These are phyloP conservation scores for Aspergillus hortae DNA, from an alignment of 2,329 filamentous ascomycete species.

Conservation along the genomic window DNA sequence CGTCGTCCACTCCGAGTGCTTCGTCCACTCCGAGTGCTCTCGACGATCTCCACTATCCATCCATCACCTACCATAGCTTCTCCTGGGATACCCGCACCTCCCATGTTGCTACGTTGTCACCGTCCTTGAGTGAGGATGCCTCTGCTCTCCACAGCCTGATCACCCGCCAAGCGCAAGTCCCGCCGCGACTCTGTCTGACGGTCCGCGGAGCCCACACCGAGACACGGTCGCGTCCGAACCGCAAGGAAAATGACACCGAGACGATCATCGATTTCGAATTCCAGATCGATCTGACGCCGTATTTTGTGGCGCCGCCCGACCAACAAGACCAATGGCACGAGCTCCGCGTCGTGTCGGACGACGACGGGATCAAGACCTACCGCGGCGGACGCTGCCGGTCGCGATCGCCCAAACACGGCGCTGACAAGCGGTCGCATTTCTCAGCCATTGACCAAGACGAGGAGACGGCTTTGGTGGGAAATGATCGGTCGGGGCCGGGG, in stretches of 20 bases:
- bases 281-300: conserved; percentile 20
- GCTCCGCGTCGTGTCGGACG: conserved; percentile 19
- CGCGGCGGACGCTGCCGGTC: conserved; percentile 18
- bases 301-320: conserved; percentile 16
- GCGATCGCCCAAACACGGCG: too few species aligned
- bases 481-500: conserved; percentile 6
- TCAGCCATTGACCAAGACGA: background rate
- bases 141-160: conserved; percentile 44
- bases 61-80: conserved; percentile 6
- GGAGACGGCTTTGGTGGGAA: background rate
- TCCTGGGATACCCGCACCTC: background rate
- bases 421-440: too few species aligned
- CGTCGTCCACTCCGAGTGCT: background rate
- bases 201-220: conserved; percentile 54
- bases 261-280: conserved; percentile 30
- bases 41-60: background rate
- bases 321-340: conserved; percentile 12
- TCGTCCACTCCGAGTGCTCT: background rate
- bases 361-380: conserved; percentile 21
- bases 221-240: conserved; percentile 20
- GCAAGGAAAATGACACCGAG: conserved; percentile 20
- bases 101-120: conserved; percentile 5
- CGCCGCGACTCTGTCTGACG: conserved; percentile 53
- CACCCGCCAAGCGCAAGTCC: conserved; percentile 27
- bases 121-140: conserved; percentile 8